phyloP scores from a whole-genome alignment of 345 rosid genomes.

The Salix koriyanagi region DNA sequence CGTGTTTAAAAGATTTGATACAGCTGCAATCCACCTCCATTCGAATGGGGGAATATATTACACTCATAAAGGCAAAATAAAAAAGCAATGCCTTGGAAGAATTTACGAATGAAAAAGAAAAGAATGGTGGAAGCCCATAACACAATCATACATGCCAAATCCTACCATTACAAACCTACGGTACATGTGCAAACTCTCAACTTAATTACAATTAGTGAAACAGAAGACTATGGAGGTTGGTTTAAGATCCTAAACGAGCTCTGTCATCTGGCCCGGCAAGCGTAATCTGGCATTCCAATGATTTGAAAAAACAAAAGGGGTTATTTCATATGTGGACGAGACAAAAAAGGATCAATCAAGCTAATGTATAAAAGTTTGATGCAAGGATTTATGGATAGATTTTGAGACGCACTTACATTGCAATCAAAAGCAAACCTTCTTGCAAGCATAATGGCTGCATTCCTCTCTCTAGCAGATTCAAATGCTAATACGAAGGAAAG shows the following conservation, averaged over 20 bases:
- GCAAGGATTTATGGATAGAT: neutral
- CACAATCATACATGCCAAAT: slow-evolving; percentile 17
- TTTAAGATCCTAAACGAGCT: slow-evolving; percentile 33
- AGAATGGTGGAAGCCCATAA: slow-evolving; percentile 9
- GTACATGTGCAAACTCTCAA: slow-evolving; percentile 20
- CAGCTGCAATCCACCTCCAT: slow-evolving; percentile 1
- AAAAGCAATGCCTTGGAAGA: slow-evolving; percentile 21
- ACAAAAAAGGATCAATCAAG: neutral
- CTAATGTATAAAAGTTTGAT: neutral
- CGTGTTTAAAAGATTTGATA: neutral
- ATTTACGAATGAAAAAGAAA: neutral
- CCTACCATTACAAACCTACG: slow-evolving; percentile 39
- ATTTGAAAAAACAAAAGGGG: neutral
- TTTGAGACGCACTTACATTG: slow-evolving; percentile 50
- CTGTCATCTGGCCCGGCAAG: slow-evolving; percentile 64
- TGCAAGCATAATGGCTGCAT: slow-evolving; percentile 89
- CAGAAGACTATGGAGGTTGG: neutral
- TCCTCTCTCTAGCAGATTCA: slow-evolving; percentile 83
- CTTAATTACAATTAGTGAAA: slow-evolving; percentile 40
- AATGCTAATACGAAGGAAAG: slow-evolving; percentile 75
- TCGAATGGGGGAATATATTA: slow-evolving; percentile 10
- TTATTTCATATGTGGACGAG: neutral
- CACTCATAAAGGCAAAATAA: slow-evolving; percentile 10
- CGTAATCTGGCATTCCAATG: slow-evolving; percentile 41
- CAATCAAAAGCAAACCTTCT: slow-evolving; percentile 94